Base-by-base conservation (phyloP, 2,329 filamentous ascomycete species). In the Bipolaris oryzae region DNA sequence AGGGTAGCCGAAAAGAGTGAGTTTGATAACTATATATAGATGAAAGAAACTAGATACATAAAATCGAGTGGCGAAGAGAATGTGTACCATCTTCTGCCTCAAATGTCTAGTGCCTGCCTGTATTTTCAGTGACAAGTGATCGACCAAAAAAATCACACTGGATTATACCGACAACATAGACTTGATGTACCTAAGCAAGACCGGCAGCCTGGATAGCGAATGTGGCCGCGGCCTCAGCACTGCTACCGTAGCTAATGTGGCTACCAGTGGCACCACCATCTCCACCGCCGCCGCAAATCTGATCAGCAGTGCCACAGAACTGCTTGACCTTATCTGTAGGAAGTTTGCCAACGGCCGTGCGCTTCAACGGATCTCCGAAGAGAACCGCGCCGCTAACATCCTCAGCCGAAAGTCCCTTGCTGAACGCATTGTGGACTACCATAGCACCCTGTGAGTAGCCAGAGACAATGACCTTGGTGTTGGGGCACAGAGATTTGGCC, bases 11-110 rank as follows among this genome's bases (percentile, higher is more conserved):
- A 25, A 25, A 28, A 28, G 25, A 28, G 25, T 3, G 96, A 92
- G 71, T 96, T 96, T 75, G 87, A 62, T 3, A 50, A 25, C 35
- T 38, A 50, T 53, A 39, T 21, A n/a, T 50, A 39, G 10, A 18
- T 34, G n/a, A 21, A 31, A 9, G 10, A n/a, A 31, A 34, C 15
- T 28, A 28, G 42, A 16, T 7, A 7, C 45, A 38, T 50, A 41
- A 48, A 21, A 31, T 44, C 39, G 53, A 58, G 47, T 44, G 53
- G 25, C 9, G n/a, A 55, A 31, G 3, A 35, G 39, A 60, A 39
- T 20, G 7, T 21, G 35, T 46, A 23, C 16, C 16, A 35, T 45
- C 20, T 2, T 34, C 3, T 10, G 31, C 7, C 0, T 20, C 10
- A 5, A 5, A 21, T 3, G 3, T 28, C 9, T 10, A 45, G 10